Percentiles rank a stretch among this genome's conserved stretches.
Evolutionary conservation across 2,329 filamentous ascomycete species (phyloP).

Genomic region (Aspergillus sp.): DNA sequence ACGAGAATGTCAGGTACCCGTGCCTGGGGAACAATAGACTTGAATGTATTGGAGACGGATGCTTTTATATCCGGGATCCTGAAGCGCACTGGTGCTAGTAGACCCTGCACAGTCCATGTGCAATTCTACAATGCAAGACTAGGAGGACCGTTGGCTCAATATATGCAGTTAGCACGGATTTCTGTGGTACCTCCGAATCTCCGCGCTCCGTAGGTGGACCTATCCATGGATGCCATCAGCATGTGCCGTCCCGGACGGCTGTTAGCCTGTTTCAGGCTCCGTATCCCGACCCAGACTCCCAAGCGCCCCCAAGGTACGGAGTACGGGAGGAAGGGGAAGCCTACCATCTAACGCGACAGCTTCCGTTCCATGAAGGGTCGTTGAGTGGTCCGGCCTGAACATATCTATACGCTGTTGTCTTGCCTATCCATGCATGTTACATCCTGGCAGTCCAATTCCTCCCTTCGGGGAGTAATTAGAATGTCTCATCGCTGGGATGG

Average conservation of each 20-base stretch:
- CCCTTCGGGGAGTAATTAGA: not conserved
- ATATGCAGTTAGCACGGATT: not conserved
- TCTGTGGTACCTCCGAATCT: conserved; percentile 9
- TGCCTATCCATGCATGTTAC: not conserved
- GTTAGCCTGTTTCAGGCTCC: conserved; percentile 32
- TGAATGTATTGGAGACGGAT: conserved; percentile 26
- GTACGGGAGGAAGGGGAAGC: not conserved
- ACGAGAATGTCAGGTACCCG: not conserved
- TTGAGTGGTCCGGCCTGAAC: not conserved
- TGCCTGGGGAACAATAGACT: not conserved
- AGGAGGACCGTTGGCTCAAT: conserved; percentile 1
- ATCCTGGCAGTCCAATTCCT: not conserved
- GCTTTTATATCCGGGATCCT: conserved; percentile 36
- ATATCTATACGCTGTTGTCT: not conserved
- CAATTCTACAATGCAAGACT: conserved; percentile 2
- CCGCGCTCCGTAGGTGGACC: conserved; percentile 17
- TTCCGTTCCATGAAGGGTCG: not conserved
- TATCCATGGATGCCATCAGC: conserved; percentile 16
- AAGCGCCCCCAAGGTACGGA: conserved; percentile 2
- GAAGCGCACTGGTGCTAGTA: not conserved
- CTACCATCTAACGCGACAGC: not conserved
- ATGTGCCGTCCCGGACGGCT: conserved; percentile 24
- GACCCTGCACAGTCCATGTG: conserved; percentile 11
- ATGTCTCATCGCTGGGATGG: not conserved
- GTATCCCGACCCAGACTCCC: conserved; percentile 24